Evolutionary conservation across 352 stramenopile genomes (phyloP), one percentile per base, ranked within the genome.

Genomic region (Pythium vanterpoolii): DNA sequence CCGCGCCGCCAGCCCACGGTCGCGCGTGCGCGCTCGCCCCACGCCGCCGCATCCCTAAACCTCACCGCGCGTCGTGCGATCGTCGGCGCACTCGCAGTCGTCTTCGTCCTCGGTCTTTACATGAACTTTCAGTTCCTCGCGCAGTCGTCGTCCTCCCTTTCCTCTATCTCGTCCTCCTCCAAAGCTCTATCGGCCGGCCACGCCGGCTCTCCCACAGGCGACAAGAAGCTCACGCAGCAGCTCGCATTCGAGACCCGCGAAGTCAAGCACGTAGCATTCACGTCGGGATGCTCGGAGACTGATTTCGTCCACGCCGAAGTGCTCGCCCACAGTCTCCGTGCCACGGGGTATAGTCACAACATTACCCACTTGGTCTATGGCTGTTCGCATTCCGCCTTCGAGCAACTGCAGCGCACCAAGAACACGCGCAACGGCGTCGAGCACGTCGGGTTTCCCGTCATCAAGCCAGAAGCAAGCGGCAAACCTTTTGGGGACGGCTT

Each of bases 281-380:
- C 83, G 52, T 91, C 85, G 13, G 77, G 75, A 7, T 95, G 85
- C 64, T 60, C 70, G 16, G 64, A 82, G 33, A 42, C 77, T 6
- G 83, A 95, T 57, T 62, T 89, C 26, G 59, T 95, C 19, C 85
- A 83, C 54, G 68, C 68, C 10, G 77, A 93, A 47, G 83, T 93
- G 44, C 69, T 95, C 8, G 72, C 79, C 21, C 87, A 86, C 58
- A 87, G 77, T 19, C 61, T 83, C n/a, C 79, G 85, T 5, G 61
- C 68, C 28, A 76, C 71, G 2, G 79, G 76, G 34, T 95, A 72
- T 51, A 57, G 60, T 13, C 68, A 73, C 24, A 81, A 87, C 38
- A 51, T 95, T 18, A 83, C 83, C 6, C 79, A 95, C 52, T 48
- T 91, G 33, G 51, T 91, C 36, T 92, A 93, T 48, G 83, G 77